phyloP scores from a whole-genome alignment of 2,329 filamentous ascomycete genomes.

The Pezicula rhizophila region DNA sequence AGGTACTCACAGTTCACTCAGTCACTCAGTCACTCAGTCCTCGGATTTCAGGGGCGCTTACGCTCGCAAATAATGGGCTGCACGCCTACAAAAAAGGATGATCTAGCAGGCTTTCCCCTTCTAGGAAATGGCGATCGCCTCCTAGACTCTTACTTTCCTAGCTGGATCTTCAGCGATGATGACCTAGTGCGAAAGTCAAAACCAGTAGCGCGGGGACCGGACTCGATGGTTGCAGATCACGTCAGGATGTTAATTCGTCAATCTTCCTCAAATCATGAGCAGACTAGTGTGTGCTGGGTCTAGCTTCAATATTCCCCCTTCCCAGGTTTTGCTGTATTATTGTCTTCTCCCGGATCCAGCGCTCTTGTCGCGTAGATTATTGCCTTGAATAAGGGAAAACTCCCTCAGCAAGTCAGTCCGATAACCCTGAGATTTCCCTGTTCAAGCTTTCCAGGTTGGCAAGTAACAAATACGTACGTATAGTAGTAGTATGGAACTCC shows the following conservation, averaged over 20 bases:
- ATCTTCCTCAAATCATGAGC: neutral
- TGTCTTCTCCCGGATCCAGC: too few species aligned
- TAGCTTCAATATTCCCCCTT: too few species aligned
- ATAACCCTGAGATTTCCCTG: neutral
- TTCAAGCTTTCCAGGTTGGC: too few species aligned
- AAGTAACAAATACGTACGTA: neutral
- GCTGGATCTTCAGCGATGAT: neutral
- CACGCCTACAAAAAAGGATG: neutral
- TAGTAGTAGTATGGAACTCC: neutral
- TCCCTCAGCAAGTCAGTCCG: neutral
- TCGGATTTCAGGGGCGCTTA: neutral
- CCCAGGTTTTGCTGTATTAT: too few species aligned
- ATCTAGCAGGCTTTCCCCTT: neutral
- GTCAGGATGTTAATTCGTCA: neutral
- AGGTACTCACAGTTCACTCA: neutral
- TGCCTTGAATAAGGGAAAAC: neutral
- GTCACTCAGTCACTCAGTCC: neutral
- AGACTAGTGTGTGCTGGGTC: neutral
- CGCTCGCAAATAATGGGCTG: neutral
- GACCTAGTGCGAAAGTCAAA: neutral
- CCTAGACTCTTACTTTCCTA: neutral
- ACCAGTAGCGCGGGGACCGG: neutral
- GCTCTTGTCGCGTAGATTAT: neutral
- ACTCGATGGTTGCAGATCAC: conserved; percentile 1
- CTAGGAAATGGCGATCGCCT: too few species aligned